Evolutionary conservation across 2,329 filamentous ascomycete species (phyloP).

Genomic region (Fusarium sambucinum): DNA sequence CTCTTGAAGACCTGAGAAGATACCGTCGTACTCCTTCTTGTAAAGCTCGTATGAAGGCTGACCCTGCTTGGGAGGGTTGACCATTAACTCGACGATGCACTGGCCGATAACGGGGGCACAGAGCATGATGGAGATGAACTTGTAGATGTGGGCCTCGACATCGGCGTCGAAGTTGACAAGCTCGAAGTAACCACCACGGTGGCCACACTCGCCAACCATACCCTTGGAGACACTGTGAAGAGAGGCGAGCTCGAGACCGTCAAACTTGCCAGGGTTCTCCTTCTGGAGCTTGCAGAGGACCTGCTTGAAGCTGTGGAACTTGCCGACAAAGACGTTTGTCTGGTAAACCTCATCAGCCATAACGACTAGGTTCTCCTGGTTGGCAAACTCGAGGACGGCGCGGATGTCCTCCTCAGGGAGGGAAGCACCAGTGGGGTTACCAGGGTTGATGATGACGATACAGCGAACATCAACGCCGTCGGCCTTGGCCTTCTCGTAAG

Average conservation of each 20-base stretch:
- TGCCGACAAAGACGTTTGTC: conserved; percentile 95
- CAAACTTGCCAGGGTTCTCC: conserved; percentile 79
- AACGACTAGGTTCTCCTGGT: conserved; percentile 85
- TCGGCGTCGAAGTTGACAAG: conserved; percentile 87
- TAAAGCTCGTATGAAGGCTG: conserved; percentile 89
- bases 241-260: conserved; percentile 87
- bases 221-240: conserved; percentile 96
- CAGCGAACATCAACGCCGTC: conserved; percentile 89
- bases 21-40: conserved; percentile 84
- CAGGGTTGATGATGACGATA: conserved; percentile 97
- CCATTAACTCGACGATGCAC: conserved; percentile 97
- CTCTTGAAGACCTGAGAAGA: conserved; percentile 81
- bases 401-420: conserved; percentile 83
- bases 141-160: conserved; percentile 96
- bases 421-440: conserved; percentile 94
- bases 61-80: conserved; percentile 89
- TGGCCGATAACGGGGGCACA: conserved; percentile 96
- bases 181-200: conserved; percentile 98
- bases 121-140: conserved; percentile 96
- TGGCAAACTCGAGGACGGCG: conserved; percentile 87
- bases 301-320: conserved; percentile 97
- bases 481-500: conserved; percentile 79
- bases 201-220: conserved; percentile 98
- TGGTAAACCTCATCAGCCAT: conserved; percentile 99
- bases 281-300: conserved; percentile 84